These are phyloP conservation scores for Pouteria glomerata DNA, from an alignment of 148 eudicot genomes.

Conservation along the genomic window DNA sequence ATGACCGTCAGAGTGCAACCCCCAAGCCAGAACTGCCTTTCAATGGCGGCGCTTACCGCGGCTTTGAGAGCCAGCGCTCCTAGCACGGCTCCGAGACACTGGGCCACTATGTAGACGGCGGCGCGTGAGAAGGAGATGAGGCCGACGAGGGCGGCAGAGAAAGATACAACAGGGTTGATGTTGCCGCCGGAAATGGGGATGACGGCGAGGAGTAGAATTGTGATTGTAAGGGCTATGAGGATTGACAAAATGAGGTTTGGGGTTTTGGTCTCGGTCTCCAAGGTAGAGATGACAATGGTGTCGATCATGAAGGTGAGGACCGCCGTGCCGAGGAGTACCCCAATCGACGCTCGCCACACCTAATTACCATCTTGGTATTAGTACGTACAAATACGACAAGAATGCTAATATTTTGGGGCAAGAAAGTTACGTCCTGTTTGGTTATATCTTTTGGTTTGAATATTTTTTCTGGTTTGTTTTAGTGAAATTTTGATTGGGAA, in stretches of 20 bases:
- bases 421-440: background rate
- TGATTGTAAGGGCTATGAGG: slow-evolving; percentile 21
- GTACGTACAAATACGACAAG: background rate
- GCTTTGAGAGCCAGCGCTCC: slow-evolving; percentile 46
- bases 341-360: slow-evolving; percentile 46
- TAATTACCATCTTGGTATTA: background rate
- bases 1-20: slow-evolving; percentile 39
- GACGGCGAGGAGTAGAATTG: slow-evolving; percentile 31
- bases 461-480: too few relatives aligned
- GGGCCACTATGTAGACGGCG: slow-evolving; percentile 27
- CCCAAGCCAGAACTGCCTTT: slow-evolving; percentile 33
- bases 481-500: too few relatives aligned
- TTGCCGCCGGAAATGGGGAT: slow-evolving; percentile 42
- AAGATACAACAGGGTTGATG: slow-evolving; percentile 40
- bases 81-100: slow-evolving; percentile 29
- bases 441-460: too few relatives aligned
- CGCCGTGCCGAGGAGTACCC: slow-evolving; percentile 39
- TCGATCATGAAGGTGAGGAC: slow-evolving; percentile 39
- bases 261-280: slow-evolving; percentile 18
- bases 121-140: slow-evolving; percentile 34
- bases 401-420: background rate
- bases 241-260: slow-evolving; percentile 30
- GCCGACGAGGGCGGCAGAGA: slow-evolving; percentile 38
- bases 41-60: slow-evolving; percentile 21
- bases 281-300: slow-evolving; percentile 35